These are phyloP conservation scores for Amanita brunnescens DNA, from an alignment of 768 basidiomycete species.

Conservation along the genomic window DNA sequence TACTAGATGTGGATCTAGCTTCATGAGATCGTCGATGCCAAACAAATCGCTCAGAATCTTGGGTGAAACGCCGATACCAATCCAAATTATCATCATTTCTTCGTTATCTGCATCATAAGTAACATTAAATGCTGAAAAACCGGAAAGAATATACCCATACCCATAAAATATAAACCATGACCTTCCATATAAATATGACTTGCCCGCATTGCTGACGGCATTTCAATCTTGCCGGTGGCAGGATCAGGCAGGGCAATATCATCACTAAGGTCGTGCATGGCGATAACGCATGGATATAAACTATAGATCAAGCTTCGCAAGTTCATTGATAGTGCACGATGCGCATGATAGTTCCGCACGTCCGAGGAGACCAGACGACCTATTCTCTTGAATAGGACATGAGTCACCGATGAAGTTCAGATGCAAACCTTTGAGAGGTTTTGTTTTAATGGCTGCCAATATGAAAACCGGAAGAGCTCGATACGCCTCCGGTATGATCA, in stretches of 20 bases:
- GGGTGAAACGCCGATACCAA: slow-evolving; percentile 76
- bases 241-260: slow-evolving; percentile 60
- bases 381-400: slow-evolving; percentile 19
- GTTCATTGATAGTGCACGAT: slow-evolving; percentile 62
- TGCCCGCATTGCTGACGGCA: slow-evolving; percentile 75
- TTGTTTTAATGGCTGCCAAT: slow-evolving; percentile 77
- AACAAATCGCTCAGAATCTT: slow-evolving; percentile 79
- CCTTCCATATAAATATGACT: slow-evolving; percentile 85
- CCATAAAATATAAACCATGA: slow-evolving; percentile 87
- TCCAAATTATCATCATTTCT: slow-evolving; percentile 82
- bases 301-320: slow-evolving; percentile 65
- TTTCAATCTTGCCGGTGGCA: slow-evolving; percentile 44
- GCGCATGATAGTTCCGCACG: slow-evolving; percentile 80
- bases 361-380: slow-evolving; percentile 89
- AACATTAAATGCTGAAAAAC: slow-evolving; percentile 1
- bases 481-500: slow-evolving; percentile 93
- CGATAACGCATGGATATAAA: slow-evolving; percentile 83
- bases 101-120: slow-evolving; percentile 61
- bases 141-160: slow-evolving; percentile 38
- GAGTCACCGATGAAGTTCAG: not conserved
- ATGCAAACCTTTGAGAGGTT: slow-evolving; percentile 79
- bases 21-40: slow-evolving; percentile 69
- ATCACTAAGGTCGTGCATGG: slow-evolving; percentile 77
- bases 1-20: slow-evolving; percentile 65
- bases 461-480: slow-evolving; percentile 76